A percentile compares a stretch with the other conserved stretches of the same genome.
Conservation (phyloP, 177 flowering plant genomes). For the Telopea speciosissima region DNA sequence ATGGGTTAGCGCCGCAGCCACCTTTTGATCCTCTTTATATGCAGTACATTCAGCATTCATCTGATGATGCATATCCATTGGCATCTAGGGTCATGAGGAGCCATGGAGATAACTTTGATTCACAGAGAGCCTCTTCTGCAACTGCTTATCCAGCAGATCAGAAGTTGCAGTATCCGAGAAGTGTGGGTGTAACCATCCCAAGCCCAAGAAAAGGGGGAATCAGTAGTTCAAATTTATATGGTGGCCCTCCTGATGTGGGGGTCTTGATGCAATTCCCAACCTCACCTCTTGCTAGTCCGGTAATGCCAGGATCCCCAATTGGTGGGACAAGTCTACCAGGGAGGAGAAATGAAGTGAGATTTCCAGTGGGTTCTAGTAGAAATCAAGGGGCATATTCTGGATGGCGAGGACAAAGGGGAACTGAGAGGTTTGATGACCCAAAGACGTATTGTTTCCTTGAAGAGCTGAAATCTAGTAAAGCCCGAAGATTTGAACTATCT, state of each 20-base stretch:
- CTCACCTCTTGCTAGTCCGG: constrained; percentile 62
- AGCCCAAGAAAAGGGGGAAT: constrained; percentile 37
- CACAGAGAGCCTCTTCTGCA: constrained; percentile 17
- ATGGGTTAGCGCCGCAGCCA: constrained; percentile 47
- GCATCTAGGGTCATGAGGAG: constrained; percentile 21
- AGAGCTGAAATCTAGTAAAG: constrained; percentile 66
- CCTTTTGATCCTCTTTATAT: constrained; percentile 54
- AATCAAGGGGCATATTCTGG: constrained; percentile 37
- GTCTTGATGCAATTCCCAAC: constrained; percentile 46
- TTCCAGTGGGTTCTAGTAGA: constrained; percentile 38
- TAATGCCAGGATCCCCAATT: constrained; percentile 54
- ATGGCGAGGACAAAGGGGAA: constrained; percentile 62
- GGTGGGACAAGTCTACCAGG: constrained; percentile 33
- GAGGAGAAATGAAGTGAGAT: constrained; percentile 46
- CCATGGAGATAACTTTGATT: constrained; percentile 25
- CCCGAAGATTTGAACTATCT: constrained; percentile 64
- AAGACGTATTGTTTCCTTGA: constrained; percentile 67
- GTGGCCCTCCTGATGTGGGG: constrained; percentile 46
- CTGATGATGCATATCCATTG: constrained; percentile 37
- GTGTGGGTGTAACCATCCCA: constrained; percentile 23
- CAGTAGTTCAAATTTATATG: constrained; percentile 36
- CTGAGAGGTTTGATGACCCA: constrained; percentile 40
- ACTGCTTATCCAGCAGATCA: constrained; percentile 27
- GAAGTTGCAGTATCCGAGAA: constrained; percentile 21
- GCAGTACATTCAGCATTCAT: constrained; percentile 51